Base-by-base conservation (phyloP, 192 early-diverging fungal species). In the Linnemannia elongata region DNA sequence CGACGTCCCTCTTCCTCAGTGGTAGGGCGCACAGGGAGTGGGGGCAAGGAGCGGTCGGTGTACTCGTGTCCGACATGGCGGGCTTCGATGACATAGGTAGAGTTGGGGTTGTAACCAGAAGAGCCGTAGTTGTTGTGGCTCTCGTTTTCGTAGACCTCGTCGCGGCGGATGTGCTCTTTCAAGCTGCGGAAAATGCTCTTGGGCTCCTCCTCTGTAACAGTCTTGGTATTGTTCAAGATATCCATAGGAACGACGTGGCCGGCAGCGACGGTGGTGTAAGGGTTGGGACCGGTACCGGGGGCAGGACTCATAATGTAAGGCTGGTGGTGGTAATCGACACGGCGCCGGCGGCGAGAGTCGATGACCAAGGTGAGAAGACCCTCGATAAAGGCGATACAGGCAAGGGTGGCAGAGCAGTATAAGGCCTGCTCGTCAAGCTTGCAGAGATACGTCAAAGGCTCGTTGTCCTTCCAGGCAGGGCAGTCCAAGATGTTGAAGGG, bases 401-500 rank as follows among this genome's bases (percentile, higher is more conserved):
- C 83, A 0, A 57, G 38, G 5, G 30, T 6, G 27, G 52, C 30
- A 39, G 60, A 52, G 44, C 49, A 33, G 4, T 24, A 45, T 24
- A 76, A 45, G 4, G 55, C 38, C 24, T 57, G 12, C 44, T 85
- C 52, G 22, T 85, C 74, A 35, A 80, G 47, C 10, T 27, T 33
- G 41, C 83, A 85, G 3, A 85, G 71, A 6, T 52, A 72, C 10
- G 83, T 76, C 49, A 76, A 22, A 27, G 68, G 69, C 49, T 76
- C 18, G 1, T 42, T 33, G 22, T 72, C 17, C 2, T 66, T 22
- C n/a, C 73, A 30, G 9, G 45, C 54, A 18, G 69, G 75, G 69
- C 83, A 85, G 33, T 45, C 24, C 49, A 79, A 85, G 52, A 85
- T 69, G 44, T 85, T 33, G 35, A 20, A 17, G 27, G 83, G 83